Conservation (phyloP, 441 rosid genomes). For the Sinapis alba region DNA sequence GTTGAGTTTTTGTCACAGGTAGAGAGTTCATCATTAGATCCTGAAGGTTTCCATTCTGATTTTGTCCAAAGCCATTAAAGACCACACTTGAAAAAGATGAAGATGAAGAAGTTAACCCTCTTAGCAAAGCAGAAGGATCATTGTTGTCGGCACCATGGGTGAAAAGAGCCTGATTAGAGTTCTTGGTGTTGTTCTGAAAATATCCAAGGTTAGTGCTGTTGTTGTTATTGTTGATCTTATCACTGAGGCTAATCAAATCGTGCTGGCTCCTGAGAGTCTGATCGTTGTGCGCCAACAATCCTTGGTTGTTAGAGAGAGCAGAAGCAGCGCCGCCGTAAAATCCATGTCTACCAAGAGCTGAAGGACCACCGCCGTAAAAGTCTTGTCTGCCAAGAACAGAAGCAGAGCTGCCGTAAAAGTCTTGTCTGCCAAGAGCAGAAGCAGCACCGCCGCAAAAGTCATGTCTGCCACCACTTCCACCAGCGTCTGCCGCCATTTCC, state of each 20-base stretch:
- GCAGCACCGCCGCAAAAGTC: not conserved
- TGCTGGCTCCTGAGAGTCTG: slow-evolving; percentile 42
- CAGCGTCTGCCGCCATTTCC: not conserved
- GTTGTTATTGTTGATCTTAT: slow-evolving; percentile 24
- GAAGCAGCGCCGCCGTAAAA: slow-evolving; percentile 38
- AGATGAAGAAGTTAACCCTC: slow-evolving; percentile 37
- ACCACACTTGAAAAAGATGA: slow-evolving; percentile 21
- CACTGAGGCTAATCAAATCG: slow-evolving; percentile 36
- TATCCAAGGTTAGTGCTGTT: slow-evolving; percentile 22
- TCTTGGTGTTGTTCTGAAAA: slow-evolving; percentile 34
- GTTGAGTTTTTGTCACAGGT: slow-evolving; percentile 21
- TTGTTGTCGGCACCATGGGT: slow-evolving; percentile 20
- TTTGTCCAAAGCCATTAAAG: slow-evolving; percentile 25
- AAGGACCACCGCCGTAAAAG: too few species aligned
- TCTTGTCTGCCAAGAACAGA: too few species aligned
- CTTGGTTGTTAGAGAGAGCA: slow-evolving; percentile 30
- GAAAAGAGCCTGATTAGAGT: slow-evolving; percentile 35
- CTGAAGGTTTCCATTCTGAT: slow-evolving; percentile 36
- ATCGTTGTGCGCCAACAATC: slow-evolving; percentile 19
- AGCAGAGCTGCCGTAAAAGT: too few species aligned
- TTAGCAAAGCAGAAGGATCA: slow-evolving; percentile 23
- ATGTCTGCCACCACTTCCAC: not conserved
- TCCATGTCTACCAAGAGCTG: not conserved
- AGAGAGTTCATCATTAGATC: slow-evolving; percentile 33
- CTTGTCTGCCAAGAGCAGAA: not conserved